A percentile compares a stretch with the other conserved stretches of the same genome.
Conservation (phyloP, 139 green algal genomes). For the Dunaliella primolecta region DNA sequence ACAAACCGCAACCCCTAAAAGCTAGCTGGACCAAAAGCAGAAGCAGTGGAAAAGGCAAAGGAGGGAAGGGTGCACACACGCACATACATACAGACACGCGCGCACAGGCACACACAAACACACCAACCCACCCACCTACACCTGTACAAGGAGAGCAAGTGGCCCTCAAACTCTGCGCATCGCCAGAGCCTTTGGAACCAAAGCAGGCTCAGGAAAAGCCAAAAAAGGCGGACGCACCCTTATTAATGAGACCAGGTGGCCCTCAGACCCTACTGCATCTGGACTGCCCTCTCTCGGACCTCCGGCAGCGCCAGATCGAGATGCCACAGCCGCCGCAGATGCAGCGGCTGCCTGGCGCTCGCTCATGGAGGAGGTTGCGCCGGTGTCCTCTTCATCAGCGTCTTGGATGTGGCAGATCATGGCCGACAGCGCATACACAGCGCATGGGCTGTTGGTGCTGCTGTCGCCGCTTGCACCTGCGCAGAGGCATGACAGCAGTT, state of each 20-base stretch:
- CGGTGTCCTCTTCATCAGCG: constrained; percentile 40
- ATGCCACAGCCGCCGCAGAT: background rate
- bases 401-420: constrained; percentile 70
- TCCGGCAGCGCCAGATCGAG: background rate
- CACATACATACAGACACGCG: no score
- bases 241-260: constrained; percentile 77
- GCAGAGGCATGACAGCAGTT: no score
- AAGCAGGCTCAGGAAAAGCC: no score
- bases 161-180: background rate
- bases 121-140: no score
- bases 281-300: background rate
- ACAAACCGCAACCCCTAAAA: no score
- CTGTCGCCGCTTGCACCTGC: no score
- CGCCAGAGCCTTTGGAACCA: no score
- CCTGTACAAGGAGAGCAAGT: background rate
- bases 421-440: constrained; percentile 71
- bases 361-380: background rate
- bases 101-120: no score
- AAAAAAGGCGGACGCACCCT: no score
- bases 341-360: background rate
- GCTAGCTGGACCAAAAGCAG: no score
- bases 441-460: background rate
- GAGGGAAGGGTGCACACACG: no score
- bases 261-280: constrained; percentile 57
- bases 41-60: no score